Percentiles rank a stretch among this genome's conserved stretches.
Conservation (phyloP, 2,329 filamentous ascomycete species). For the Pseudogymnoascus sp. region DNA sequence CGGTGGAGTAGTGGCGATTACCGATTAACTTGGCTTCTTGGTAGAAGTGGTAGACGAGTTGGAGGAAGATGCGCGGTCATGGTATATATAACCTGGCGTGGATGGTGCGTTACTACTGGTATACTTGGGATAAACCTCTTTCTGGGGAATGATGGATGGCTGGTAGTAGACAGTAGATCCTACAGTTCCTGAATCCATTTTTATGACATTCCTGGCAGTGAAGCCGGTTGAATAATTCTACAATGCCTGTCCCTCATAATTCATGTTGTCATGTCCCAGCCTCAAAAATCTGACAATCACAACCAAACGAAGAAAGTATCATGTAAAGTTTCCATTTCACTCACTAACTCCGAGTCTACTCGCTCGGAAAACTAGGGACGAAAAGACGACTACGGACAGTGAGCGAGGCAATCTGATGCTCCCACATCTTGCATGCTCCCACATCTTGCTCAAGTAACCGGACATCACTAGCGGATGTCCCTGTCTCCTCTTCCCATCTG, state of each 20-base stretch:
- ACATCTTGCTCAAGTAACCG: neutral
- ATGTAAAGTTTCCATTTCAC: neutral
- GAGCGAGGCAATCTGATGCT: neutral
- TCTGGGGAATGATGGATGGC: neutral
- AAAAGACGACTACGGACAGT: neutral
- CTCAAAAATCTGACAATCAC: neutral
- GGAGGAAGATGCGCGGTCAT: neutral
- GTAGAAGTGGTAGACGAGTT: neutral
- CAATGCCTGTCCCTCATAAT: neutral
- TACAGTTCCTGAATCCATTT: neutral
- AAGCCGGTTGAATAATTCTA: neutral
- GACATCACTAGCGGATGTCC: neutral
- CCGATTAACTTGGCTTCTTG: neutral
- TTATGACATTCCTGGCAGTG: neutral
- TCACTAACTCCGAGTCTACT: neutral
- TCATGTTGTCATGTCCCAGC: neutral
- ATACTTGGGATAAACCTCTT: neutral
- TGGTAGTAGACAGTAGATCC: neutral
- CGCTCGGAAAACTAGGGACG: neutral
- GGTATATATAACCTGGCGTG: neutral
- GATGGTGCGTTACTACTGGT: neutral
- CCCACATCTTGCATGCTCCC: neutral
- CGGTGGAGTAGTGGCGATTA: neutral
- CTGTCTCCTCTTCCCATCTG: neutral
- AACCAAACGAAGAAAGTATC: neutral